These are phyloP conservation scores for Aspergillus novofumigatus DNA, from an alignment of 2,329 filamentous ascomycete genomes.

Conservation along the genomic window DNA sequence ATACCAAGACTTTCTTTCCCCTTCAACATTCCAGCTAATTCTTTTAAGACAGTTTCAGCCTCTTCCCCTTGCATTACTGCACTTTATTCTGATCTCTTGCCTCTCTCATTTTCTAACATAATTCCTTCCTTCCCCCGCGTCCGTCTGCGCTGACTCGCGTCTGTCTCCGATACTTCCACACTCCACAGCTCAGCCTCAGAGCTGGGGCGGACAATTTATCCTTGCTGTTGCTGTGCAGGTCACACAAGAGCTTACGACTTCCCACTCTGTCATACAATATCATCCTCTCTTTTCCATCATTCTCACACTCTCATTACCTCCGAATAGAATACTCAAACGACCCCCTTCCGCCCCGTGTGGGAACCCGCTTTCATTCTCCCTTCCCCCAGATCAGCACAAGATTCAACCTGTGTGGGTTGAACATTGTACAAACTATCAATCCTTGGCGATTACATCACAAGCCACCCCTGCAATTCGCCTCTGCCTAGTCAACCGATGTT, in stretches of 20 bases:
- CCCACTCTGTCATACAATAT: background rate
- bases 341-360: background rate
- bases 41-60: background rate
- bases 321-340: background rate
- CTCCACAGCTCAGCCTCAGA: background rate
- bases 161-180: background rate
- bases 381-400: background rate
- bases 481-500: conserved; percentile 17
- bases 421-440: background rate
- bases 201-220: background rate
- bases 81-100: background rate
- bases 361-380: background rate
- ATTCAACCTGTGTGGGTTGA: background rate
- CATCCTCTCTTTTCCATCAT: background rate
- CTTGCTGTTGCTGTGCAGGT: background rate
- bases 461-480: background rate
- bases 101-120: background rate
- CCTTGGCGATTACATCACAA: background rate
- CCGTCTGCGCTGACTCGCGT: background rate
- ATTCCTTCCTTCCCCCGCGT: background rate
- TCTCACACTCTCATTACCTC: background rate
- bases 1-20: background rate
- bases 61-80: background rate
- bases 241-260: background rate
- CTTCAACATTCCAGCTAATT: background rate